Evolutionary conservation across 257 asterid genomes (phyloP), one percentile per base, ranked within the genome.

Genomic region (Dorcoceras hygrometricum): DNA sequence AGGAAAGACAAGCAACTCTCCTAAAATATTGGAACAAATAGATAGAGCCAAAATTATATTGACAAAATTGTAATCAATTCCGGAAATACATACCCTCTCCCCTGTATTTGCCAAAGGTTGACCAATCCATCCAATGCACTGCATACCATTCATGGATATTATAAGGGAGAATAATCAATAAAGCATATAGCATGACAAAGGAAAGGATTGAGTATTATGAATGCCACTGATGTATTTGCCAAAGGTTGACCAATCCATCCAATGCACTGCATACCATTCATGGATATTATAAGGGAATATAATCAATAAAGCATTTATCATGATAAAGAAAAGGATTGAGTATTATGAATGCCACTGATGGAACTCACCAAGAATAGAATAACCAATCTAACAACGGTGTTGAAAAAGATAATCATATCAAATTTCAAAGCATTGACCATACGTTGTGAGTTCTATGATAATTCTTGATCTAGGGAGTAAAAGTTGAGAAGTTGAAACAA

Each of bases 91-190:
- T 77, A 93, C 97, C 97, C 96, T 79, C 78, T 83, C 28, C 87
- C 83, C 71, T 82, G 89, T 69, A 93, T 68, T 78, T 90, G 82
- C 99, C 99, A 93, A 75, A 93, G 76, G 79, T 93, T 93, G 82
- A 90, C 86, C 39, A 82, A 57, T 76, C 97, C 99, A 74, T 93
- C 97, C 88, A 93, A 75, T 6, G 99, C 91, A 80, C 99, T 93
- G 97, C 77, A 76, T 51, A 77, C 71, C 72, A 73, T 62, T 59
- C 58, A 79, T 54, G 61, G 4, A 14, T 46, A 57, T 27, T 39
- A 56, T 43, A 63, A 50, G 53, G 53, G 46, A 62, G 67, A 73
- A 72, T 34, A 34, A 25, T 59, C 23, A 67, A 55, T 51, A 12
- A 18, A 56, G 27, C 23, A 23, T 22, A 59, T 5, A 25, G 50